phyloP scores from a whole-genome alignment of 768 basidiomycete species.

The Vishniacozyma victoriae region DNA sequence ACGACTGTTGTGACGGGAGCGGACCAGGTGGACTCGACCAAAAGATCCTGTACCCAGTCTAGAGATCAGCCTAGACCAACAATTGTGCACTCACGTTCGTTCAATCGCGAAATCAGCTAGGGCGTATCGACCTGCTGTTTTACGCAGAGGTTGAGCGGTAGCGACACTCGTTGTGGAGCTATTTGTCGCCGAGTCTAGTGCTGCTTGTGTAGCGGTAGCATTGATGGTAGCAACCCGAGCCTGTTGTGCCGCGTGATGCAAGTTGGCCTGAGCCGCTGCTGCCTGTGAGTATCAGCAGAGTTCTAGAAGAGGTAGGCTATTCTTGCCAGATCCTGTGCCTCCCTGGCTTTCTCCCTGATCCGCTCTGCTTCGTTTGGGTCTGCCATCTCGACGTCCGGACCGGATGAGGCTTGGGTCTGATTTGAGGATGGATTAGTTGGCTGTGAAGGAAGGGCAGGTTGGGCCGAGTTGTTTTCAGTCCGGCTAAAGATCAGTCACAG shows the following conservation, averaged over 20 bases:
- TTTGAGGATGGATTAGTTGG: slow-evolving; percentile 18
- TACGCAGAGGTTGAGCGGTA: slow-evolving; percentile 30
- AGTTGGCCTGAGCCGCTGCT: slow-evolving; percentile 39
- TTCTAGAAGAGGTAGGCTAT: background rate
- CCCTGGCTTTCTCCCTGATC: slow-evolving; percentile 43
- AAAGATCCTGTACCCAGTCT: slow-evolving; percentile 47
- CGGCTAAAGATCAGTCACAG: background rate
- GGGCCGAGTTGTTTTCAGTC: too few relatives aligned
- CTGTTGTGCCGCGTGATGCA: slow-evolving; percentile 45
- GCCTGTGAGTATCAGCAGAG: slow-evolving; percentile 24
- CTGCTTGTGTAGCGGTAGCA: slow-evolving; percentile 44
- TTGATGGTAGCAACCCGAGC: slow-evolving; percentile 46
- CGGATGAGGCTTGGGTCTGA: slow-evolving; percentile 24
- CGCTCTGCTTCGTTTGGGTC: slow-evolving; percentile 40
- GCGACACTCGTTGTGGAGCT: slow-evolving; percentile 4
- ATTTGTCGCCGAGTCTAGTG: slow-evolving; percentile 27
- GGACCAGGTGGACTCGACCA: slow-evolving; percentile 54
- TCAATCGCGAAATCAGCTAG: slow-evolving; percentile 45
- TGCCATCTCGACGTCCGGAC: slow-evolving; percentile 38
- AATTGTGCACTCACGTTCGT: slow-evolving; percentile 36
- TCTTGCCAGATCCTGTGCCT: slow-evolving; percentile 45
- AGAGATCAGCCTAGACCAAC: background rate
- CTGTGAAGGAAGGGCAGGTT: slow-evolving; percentile 28
- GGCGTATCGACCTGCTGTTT: slow-evolving; percentile 45
- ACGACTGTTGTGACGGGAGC: slow-evolving; percentile 87